Evolutionary conservation across 768 basidiomycete genomes (phyloP), one percentile per base, ranked within the genome.

Genomic region (Pleurotus djamor): DNA sequence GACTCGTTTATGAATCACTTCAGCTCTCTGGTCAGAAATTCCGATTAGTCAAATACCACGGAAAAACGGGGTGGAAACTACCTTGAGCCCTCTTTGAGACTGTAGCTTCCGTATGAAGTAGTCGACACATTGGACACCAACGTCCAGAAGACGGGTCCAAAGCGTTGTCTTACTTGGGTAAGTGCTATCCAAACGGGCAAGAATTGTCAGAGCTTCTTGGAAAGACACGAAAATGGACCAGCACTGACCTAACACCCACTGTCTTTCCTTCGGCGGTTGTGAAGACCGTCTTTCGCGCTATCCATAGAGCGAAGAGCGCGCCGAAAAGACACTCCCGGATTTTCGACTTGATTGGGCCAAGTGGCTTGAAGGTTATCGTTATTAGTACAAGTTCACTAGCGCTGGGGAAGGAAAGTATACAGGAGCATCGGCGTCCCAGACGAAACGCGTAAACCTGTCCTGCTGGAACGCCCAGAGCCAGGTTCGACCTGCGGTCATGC

Each of bases 401-500:
- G 34, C 38, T 14, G 28, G 45, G 10, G 54, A 55, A 21, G 21
- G 38, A 32, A 10, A 17, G 14, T 43, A 14, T 55, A 38, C 37
- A 43, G 14, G 9, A 10, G 44, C 54, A 38, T 37, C 17, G 28
- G 44, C 41, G 37, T 55, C 54, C 54, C 54, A 55, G 5, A n/a
- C 54, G 32, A 17, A 55, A 21, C 54, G 54, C 21, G 54, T 43
- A 21, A 43, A 41, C 4, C n/a, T 10, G 32, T 55, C 54, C 12
- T 55, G 21, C 33, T 32, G 13, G 54, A 55, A 55, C 12, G 54
- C 54, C 21, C 44, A 14, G 21, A 55, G 21, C 54, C 54, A 55
- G n/a, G 54, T 55, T 41, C 54, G 54, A 12, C 54, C 54, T n/a
- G 54, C 54, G 6, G 54, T 55, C 54, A 55, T 55, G 14, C 17